phyloP scores from a whole-genome alignment of 208 protist species.

The Crithidia expoeki region DNA sequence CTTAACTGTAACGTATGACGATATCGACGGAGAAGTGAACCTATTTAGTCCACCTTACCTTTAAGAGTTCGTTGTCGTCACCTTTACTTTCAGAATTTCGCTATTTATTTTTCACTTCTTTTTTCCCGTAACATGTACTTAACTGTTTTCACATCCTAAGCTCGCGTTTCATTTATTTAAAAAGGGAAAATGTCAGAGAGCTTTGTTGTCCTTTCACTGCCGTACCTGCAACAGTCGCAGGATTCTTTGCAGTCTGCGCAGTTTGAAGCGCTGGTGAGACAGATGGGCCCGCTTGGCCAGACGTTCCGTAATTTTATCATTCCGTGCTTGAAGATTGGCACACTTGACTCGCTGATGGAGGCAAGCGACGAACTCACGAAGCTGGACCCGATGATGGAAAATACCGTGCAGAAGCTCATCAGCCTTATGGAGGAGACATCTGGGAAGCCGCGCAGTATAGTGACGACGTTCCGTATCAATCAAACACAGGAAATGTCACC shows the following conservation, averaged over 20 bases:
- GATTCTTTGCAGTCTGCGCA: conserved; percentile 73
- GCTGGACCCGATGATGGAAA: conserved; percentile 78
- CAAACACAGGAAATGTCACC: conserved; percentile 87
- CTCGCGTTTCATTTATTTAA: background rate
- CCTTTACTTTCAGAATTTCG: too few relatives aligned
- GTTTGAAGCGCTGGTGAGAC: conserved; percentile 68
- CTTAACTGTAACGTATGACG: too few relatives aligned
- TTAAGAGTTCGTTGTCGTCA: too few relatives aligned
- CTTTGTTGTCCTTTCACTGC: conserved; percentile 82
- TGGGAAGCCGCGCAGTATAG: conserved; percentile 68
- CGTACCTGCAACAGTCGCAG: conserved; percentile 68
- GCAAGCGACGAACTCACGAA: conserved; percentile 89
- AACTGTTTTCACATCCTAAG: background rate
- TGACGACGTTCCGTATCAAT: conserved; percentile 86
- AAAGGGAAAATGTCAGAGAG: conserved; percentile 67
- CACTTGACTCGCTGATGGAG: conserved; percentile 90
- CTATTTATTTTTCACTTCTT: too few relatives aligned
- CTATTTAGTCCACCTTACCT: too few relatives aligned
- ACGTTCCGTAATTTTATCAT: conserved; percentile 80
- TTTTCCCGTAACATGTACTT: background rate
- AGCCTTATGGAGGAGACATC: conserved; percentile 83
- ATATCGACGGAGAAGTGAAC: too few relatives aligned
- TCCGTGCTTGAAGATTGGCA: conserved; percentile 82
- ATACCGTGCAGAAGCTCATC: conserved; percentile 79
- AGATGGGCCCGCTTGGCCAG: conserved; percentile 73